phyloP scores from a whole-genome alignment of 2,329 filamentous ascomycete species.

The Myotisia sp. region DNA sequence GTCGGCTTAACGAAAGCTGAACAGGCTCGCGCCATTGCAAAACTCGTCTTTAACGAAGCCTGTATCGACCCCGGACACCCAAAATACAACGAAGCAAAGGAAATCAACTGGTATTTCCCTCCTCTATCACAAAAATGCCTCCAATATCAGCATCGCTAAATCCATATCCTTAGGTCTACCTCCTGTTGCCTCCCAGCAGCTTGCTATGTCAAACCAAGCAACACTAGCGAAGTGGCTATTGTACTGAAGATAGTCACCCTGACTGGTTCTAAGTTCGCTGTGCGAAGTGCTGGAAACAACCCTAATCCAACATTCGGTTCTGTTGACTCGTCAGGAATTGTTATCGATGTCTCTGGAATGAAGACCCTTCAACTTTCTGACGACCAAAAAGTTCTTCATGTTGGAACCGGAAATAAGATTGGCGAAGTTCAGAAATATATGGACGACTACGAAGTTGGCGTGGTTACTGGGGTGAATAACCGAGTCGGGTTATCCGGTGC shows the following conservation, averaged over 20 bases:
- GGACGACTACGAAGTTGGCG: not conserved
- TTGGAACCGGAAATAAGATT: not conserved
- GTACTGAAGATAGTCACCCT: not conserved
- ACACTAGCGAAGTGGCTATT: not conserved
- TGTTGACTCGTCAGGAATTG: not conserved
- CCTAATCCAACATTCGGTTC: not conserved
- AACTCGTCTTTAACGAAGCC: too few relatives aligned
- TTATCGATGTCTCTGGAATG: slow-evolving; percentile 1
- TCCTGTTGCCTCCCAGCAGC: not conserved
- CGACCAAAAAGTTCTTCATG: not conserved
- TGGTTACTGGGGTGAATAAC: slow-evolving; percentile 1
- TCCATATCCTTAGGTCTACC: not conserved
- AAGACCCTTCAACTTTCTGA: not conserved
- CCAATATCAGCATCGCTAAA: not conserved
- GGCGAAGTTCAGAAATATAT: not conserved
- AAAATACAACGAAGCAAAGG: not conserved
- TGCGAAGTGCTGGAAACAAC: not conserved
- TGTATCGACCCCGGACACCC: too few relatives aligned
- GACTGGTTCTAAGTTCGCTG: not conserved
- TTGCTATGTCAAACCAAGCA: not conserved
- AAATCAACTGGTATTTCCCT: slow-evolving; percentile 1
- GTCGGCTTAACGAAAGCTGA: too few relatives aligned
- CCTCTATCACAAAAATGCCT: not conserved
- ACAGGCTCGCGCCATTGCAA: too few relatives aligned
- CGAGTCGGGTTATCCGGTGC: too few relatives aligned